A percentile compares a stretch with the other conserved stretches of the same genome.
Conservation (phyloP, 2,329 filamentous ascomycete species). For the Pseudophaeomoniella oleicola region DNA sequence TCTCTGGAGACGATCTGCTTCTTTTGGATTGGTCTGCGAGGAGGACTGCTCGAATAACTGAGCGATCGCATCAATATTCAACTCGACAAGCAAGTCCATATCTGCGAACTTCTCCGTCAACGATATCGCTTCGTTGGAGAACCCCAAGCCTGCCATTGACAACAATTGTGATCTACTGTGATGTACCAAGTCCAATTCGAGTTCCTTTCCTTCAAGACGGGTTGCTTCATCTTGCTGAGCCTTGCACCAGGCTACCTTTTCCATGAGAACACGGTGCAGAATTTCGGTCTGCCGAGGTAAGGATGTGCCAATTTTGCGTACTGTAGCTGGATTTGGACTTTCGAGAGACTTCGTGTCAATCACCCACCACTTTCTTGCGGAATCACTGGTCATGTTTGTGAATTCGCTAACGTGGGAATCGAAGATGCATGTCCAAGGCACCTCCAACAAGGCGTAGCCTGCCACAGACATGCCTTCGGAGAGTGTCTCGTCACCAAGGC, state of each 20-base stretch:
- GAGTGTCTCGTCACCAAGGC: conserved; percentile 52
- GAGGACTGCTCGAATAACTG: conserved; percentile 7
- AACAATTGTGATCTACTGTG: conserved; percentile 32
- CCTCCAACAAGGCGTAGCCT: conserved; percentile 55
- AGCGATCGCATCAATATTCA: conserved; percentile 9
- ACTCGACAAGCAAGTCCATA: conserved; percentile 45
- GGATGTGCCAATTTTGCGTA: conserved; percentile 35
- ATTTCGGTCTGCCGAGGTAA: conserved; percentile 41
- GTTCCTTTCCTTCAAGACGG: conserved; percentile 31
- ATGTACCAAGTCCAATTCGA: conserved; percentile 27
- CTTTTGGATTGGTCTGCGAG: conserved; percentile 4
- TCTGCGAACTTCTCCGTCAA: conserved; percentile 50
- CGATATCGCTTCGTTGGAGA: conserved; percentile 41
- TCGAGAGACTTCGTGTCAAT: conserved; percentile 8
- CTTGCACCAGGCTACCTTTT: conserved; percentile 44
- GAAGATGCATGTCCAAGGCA: conserved; percentile 68
- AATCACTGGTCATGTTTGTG: conserved; percentile 10
- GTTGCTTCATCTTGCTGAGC: conserved; percentile 35
- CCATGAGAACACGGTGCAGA: conserved; percentile 42
- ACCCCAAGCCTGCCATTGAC: conserved; percentile 34
- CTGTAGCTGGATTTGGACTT: conserved; percentile 17
- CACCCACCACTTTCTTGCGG: conserved; percentile 17
- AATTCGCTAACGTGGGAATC: conserved; percentile 8
- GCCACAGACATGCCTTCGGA: conserved; percentile 48
- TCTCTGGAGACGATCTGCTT: conserved; percentile 9